Evolutionary conservation across 495 filamentous ascomycete genomes (phyloP), one percentile per base, ranked within the genome.

Genomic region (Staphylotrichum tortipilum): DNA sequence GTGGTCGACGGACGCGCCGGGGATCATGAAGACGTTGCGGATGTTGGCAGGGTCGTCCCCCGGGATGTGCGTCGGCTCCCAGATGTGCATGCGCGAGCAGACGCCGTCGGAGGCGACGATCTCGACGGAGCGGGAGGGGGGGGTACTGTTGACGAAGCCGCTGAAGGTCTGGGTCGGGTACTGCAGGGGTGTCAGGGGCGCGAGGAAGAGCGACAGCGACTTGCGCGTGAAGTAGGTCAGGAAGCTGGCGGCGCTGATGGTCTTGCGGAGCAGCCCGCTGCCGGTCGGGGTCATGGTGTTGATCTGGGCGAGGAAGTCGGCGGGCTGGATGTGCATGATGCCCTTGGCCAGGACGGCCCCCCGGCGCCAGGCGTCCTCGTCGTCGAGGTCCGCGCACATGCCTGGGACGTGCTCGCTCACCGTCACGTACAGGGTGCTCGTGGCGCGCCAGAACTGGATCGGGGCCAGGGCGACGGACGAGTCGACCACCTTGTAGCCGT

Each of bases 401-500:
- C 57, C 58, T 7, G 37, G 33, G 3, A 63, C 36, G 23, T 63
- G 56, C 47, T 74, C 66, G 41, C 69, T 71, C 53, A 76, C 60
- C 9, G 70, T 78, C 38, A 80, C 74, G 48, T 84, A 82, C 11
- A 85, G 70, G 1, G 80, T 83, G 17, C 77, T 80, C 8, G 82
- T 81, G 8, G 80, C 78, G 48, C 69, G 68, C 83, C 82, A 85
- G 44, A 80, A 77, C 35, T 71, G 65, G 7, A 60, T 47, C 10
- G 72, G 63, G 1, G 73, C 73, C 47, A 85, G 66, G 1, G 80
- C 73, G 26, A 79, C 74, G 0, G 66, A 76, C 5, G 78, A 76
- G 61, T 83, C 73, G 28, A 87, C 70, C 5, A 80, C 65, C 63
- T 85, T 84, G 59, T 75, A 77, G 8, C 80, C 82, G 49, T 80